phyloP scores from a whole-genome alignment of 345 rosid genomes.

The Aurinia saxatilis region DNA sequence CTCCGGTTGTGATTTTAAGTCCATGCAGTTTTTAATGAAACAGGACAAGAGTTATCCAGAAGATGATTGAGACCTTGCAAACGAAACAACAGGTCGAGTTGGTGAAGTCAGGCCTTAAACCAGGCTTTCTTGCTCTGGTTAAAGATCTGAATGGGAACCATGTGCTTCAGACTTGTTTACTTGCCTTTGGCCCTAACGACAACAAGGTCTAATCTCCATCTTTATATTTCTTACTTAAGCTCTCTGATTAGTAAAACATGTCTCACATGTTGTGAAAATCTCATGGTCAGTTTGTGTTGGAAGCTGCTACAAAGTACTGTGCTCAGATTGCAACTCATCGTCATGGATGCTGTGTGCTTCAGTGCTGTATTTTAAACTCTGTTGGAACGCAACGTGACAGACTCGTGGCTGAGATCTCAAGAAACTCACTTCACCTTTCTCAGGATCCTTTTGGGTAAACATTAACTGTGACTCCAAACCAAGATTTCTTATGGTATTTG shows the following conservation, averaged over 20 bases:
- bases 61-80: conserved; percentile 55
- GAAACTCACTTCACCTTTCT: conserved; percentile 48
- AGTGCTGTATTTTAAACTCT: conserved; percentile 52
- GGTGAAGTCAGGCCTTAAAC: conserved; percentile 45
- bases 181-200: conserved; percentile 44
- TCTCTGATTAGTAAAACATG: neutral
- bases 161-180: conserved; percentile 69
- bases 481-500: neutral
- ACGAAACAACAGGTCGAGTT: conserved; percentile 49
- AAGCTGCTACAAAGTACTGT: conserved; percentile 54
- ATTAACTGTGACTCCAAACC: neutral
- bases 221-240: neutral
- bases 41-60: conserved; percentile 81
- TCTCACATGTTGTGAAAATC: neutral
- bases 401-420: conserved; percentile 43
- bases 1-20: neutral
- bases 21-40: neutral
- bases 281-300: conserved; percentile 52
- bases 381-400: conserved; percentile 39
- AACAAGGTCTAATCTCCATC: conserved; percentile 38
- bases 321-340: conserved; percentile 66
- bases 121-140: conserved; percentile 55
- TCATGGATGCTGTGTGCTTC: conserved; percentile 74
- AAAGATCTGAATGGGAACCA: conserved; percentile 78
- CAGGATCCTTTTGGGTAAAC: conserved; percentile 77